Percentiles rank a stretch among this genome's conserved stretches.
phyloP scores from a whole-genome alignment of 2,329 filamentous ascomycete genomes.

The Aspergillus fumigatus region DNA sequence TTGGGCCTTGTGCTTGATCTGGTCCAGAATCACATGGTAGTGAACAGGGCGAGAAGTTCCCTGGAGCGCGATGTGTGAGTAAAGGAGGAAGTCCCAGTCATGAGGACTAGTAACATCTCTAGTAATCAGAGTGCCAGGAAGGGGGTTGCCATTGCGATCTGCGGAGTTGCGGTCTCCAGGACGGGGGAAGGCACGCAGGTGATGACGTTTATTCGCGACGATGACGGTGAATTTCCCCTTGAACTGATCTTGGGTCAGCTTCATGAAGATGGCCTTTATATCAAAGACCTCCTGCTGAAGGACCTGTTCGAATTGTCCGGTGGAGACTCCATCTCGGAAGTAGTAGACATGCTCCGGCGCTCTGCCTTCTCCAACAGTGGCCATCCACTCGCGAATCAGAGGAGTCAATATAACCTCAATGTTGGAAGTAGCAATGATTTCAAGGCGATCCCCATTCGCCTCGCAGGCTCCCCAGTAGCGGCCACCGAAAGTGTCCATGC shows the following conservation, averaged over 20 bases:
- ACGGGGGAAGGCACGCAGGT: slow-evolving; percentile 85
- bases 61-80: slow-evolving; percentile 75
- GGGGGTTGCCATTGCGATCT: slow-evolving; percentile 75
- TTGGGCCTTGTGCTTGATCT: slow-evolving; percentile 62
- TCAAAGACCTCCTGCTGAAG: slow-evolving; percentile 70
- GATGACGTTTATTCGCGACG: slow-evolving; percentile 88
- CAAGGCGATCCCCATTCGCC: slow-evolving; percentile 75
- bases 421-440: slow-evolving; percentile 69
- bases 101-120: slow-evolving; percentile 84
- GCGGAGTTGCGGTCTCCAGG: slow-evolving; percentile 43
- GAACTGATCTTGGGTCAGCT: slow-evolving; percentile 33
- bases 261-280: slow-evolving; percentile 59
- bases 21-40: slow-evolving; percentile 85
- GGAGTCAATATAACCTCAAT: slow-evolving; percentile 61
- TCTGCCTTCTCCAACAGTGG: slow-evolving; percentile 48
- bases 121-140: slow-evolving; percentile 85
- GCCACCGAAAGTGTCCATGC: slow-evolving; percentile 65
- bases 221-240: slow-evolving; percentile 74
- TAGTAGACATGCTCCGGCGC: slow-evolving; percentile 76
- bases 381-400: slow-evolving; percentile 62
- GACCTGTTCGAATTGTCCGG: slow-evolving; percentile 78
- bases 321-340: slow-evolving; percentile 86
- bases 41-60: slow-evolving; percentile 89
- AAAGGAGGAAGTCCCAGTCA: slow-evolving; percentile 81
- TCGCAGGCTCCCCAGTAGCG: slow-evolving; percentile 75